Conservation (phyloP, 768 basidiomycete genomes). For the Naganishia vishniacii region DNA sequence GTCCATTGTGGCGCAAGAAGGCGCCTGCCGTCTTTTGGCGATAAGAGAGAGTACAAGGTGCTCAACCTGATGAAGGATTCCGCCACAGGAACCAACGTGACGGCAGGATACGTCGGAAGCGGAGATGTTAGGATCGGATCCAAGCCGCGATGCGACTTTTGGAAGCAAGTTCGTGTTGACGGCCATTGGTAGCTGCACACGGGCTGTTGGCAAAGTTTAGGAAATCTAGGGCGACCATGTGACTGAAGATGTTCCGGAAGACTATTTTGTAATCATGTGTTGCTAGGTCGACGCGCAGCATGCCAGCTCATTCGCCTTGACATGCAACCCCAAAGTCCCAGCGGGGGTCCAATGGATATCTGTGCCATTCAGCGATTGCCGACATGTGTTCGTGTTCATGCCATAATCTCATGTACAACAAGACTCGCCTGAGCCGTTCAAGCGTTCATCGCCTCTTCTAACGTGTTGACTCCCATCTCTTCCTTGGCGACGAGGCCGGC, state of each 20-base stretch:
- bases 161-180: constrained; percentile 8
- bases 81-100: constrained; percentile 12
- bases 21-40: constrained; percentile 10
- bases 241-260: too few species aligned
- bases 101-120: constrained; percentile 12
- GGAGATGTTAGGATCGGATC: constrained; percentile 8
- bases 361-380: too few species aligned
- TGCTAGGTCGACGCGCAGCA: too few species aligned
- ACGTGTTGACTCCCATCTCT: constrained; percentile 14
- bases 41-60: constrained; percentile 18
- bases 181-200: constrained; percentile 16
- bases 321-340: too few species aligned
- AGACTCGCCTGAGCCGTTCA: neutral
- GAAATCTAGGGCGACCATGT: too few species aligned
- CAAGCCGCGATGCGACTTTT: constrained; percentile 16
- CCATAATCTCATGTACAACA: neutral
- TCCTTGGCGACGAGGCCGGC: constrained; percentile 2
- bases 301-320: too few species aligned
- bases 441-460: constrained; percentile 32
- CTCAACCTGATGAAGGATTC: constrained; percentile 20
- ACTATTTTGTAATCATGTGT: too few species aligned
- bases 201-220: too few species aligned
- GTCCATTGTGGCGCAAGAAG: constrained; percentile 4
- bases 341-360: too few species aligned
- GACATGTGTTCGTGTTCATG: neutral